Evolutionary conservation across 2,329 filamentous ascomycete species (phyloP).

Genomic region (Fonsecaea erecta): DNA sequence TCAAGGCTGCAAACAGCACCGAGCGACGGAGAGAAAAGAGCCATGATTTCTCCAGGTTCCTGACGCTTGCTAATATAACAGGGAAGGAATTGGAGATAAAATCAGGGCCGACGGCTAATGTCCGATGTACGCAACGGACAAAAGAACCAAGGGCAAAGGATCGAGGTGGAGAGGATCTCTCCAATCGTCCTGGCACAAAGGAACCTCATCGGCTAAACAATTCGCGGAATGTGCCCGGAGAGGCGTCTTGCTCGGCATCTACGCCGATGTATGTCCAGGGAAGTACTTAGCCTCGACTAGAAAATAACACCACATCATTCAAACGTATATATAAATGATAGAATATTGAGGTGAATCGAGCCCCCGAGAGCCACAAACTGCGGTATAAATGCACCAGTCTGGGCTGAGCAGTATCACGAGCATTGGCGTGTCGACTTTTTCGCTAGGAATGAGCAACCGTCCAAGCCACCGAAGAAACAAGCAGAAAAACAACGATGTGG

Average conservation of each 20-base stretch:
- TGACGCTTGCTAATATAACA: constrained; percentile 13
- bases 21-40: neutral
- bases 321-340: neutral
- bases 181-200: neutral
- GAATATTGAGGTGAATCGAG: neutral
- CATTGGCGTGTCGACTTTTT: constrained; percentile 1
- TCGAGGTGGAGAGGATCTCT: constrained; percentile 6
- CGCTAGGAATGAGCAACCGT: neutral
- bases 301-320: neutral
- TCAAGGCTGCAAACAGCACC: constrained; percentile 8
- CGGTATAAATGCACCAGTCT: neutral
- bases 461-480: neutral
- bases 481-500: neutral
- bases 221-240: constrained; percentile 21
- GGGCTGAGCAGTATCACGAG: neutral
- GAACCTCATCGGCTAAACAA: constrained; percentile 4
- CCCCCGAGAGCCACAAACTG: neutral
- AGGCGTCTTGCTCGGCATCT: constrained; percentile 3
- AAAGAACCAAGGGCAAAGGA: neutral
- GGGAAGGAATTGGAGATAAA: constrained; percentile 9
- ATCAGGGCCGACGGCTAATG: constrained; percentile 16
- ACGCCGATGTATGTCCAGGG: constrained; percentile 1
- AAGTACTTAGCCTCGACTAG: neutral
- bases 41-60: constrained; percentile 10
- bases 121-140: constrained; percentile 21